phyloP scores from a whole-genome alignment of 163 green algal genomes.

The Chlorella variabilis region DNA sequence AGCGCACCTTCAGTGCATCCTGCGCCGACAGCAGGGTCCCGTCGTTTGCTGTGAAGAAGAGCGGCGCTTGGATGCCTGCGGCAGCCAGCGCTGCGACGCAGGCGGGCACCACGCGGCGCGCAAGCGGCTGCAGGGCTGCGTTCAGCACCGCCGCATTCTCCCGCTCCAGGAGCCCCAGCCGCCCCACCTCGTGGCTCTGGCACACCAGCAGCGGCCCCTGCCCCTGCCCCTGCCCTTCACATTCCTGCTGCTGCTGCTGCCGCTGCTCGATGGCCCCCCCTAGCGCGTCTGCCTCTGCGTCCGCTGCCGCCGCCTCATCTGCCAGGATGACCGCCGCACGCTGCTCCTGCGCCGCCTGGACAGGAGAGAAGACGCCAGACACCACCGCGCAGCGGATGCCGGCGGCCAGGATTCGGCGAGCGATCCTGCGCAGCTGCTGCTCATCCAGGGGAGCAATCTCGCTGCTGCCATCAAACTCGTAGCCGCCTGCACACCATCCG shows the following conservation, averaged over 20 bases:
- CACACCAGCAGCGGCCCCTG: conserved; percentile 19
- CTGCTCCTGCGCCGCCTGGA: conserved; percentile 47
- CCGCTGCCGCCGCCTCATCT: conserved; percentile 27
- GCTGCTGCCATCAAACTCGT: conserved; percentile 43
- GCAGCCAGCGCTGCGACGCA: conserved; percentile 35
- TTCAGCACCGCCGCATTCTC: conserved; percentile 58
- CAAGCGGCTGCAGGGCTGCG: conserved; percentile 53
- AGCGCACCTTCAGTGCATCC: conserved; percentile 36
- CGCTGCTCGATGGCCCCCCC: conserved; percentile 40
- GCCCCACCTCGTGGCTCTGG: conserved; percentile 42
- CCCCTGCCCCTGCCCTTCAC: background rate
- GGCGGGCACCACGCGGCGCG: conserved; percentile 33
- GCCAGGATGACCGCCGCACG: conserved; percentile 6
- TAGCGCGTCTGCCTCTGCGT: conserved; percentile 43
- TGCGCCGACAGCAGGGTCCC: conserved; percentile 49
- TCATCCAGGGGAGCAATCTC: conserved; percentile 33
- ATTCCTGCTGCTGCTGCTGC: conserved; percentile 32
- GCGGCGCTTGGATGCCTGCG: conserved; percentile 27
- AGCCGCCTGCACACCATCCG: conserved; percentile 2
- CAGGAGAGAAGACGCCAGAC: conserved; percentile 40
- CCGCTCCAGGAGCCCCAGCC: conserved; percentile 55
- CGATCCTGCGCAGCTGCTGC: background rate
- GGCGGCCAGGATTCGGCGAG: background rate
- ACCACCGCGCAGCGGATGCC: conserved; percentile 37
- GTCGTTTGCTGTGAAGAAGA: conserved; percentile 58